Base-by-base conservation (phyloP, 2,329 filamentous ascomycete genomes). In the Iodosphaeria phyllophila region DNA sequence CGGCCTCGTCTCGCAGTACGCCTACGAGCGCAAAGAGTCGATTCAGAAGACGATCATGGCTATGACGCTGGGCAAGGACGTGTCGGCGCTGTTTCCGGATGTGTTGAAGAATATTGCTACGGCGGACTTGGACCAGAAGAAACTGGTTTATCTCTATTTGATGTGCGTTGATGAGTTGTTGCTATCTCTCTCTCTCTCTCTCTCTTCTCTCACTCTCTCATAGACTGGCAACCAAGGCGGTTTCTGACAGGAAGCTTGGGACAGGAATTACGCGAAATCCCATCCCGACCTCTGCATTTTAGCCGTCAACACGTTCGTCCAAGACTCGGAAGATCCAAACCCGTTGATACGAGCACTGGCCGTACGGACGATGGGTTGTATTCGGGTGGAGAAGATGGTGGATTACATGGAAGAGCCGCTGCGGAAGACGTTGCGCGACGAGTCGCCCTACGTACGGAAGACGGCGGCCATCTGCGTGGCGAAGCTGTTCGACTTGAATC, bases 1-100 rank as follows among this genome's bases (percentile, higher is more conserved):
- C 35, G 89, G 89, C 19, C 61, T 98, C 49, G 89, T 91, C 35
- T 98, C 89, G 35, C 89, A 98, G 58, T 98, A 95, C 75, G 89
- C 89, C 31, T 93, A 91, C 56, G 89, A 98, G 67, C 75, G 83
- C 44, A 98, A 98, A 54, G 89, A 98, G 60, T 79, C 89, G 13
- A 98, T 98, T 40, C 89, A 98, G 50, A 95, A 92, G 64, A 98
- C 89, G 35, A 98, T 98, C 57, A 95, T 95, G 84, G 84, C 89
- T 47, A 98, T 98, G 89, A 98, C 89, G 2, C 52, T 98, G 40
- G 89, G 89, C 50, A 98, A 98, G 54, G 89, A 98, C 55, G 89
- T 98, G 31, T 98, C 89, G 27, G 79, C 84, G 28, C 60, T 98
- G 35, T 98, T 98, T 48, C 89, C 89, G 2, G 89, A 98, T 47